Evolutionary conservation across 192 early-diverging fungal species (phyloP).

Genomic region (Gryganskiella cystojenkinii): DNA sequence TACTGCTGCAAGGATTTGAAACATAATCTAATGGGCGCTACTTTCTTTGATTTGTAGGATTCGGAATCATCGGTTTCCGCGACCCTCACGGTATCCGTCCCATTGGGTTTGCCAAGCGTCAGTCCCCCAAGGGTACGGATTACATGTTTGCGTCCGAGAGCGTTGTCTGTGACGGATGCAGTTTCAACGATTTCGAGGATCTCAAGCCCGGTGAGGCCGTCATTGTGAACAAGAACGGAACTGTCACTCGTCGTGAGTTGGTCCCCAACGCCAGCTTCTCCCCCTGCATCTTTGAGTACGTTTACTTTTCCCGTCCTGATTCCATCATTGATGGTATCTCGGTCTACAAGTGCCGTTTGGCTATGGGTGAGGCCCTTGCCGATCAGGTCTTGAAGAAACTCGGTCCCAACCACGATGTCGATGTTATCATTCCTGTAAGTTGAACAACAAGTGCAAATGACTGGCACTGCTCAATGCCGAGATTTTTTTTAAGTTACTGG

Average conservation of each 20-base stretch:
- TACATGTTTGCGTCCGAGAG: constrained; percentile 99
- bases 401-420: constrained; percentile 87
- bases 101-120: constrained; percentile 90
- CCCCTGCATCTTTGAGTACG: constrained; percentile 99
- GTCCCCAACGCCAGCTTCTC: constrained; percentile 65
- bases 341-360: constrained; percentile 96
- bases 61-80: constrained; percentile 94
- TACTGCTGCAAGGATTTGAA: too few species aligned
- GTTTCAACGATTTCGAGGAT: constrained; percentile 91
- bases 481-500: background rate
- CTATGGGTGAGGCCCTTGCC: constrained; percentile 98
- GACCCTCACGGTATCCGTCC: constrained; percentile 98
- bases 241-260: constrained; percentile 74
- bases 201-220: constrained; percentile 94
- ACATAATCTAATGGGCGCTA: too few species aligned
- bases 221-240: constrained; percentile 84
- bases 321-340: constrained; percentile 98
- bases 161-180: constrained; percentile 91
- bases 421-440: constrained; percentile 97
- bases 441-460: background rate
- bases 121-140: constrained; percentile 78
- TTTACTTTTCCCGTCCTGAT: constrained; percentile 99
- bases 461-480: background rate
- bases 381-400: constrained; percentile 80
- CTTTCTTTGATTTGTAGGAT: constrained; percentile 58